These are phyloP conservation scores for Acacia crassicarpa DNA, from an alignment of 306 rosid genomes.

Conservation along the genomic window DNA sequence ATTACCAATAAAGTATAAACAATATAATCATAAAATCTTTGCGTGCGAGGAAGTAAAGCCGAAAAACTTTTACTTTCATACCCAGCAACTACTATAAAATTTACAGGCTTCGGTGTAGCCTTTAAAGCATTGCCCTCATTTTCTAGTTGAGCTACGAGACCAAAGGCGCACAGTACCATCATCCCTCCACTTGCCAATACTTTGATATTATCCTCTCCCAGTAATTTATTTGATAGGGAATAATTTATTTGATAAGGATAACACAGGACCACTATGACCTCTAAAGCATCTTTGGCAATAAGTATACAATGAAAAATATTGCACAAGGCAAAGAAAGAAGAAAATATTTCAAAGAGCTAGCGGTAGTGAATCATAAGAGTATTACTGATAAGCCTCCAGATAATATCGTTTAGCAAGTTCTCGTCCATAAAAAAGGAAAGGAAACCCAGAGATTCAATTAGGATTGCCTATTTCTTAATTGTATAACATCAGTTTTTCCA, in stretches of 20 bases:
- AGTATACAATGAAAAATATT: conserved; percentile 17
- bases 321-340: not conserved
- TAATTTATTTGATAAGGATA: too few species aligned
- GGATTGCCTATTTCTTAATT: too few species aligned
- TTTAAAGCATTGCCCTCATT: conserved; percentile 64
- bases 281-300: conserved; percentile 55
- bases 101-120: conserved; percentile 77
- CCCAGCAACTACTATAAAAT: conserved; percentile 75
- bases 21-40: conserved; percentile 1
- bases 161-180: conserved; percentile 89
- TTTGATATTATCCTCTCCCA: conserved; percentile 66
- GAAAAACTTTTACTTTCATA: conserved; percentile 39
- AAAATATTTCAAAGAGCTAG: conserved; percentile 19
- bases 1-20: not conserved
- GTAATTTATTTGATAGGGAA: conserved; percentile 71
- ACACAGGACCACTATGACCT: too few species aligned
- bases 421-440: too few species aligned
- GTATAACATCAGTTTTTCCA: too few species aligned
- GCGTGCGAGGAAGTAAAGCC: not conserved
- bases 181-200: conserved; percentile 95
- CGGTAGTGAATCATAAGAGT: not conserved
- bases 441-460: too few species aligned
- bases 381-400: too few species aligned
- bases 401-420: too few species aligned
- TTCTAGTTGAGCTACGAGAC: conserved; percentile 70